These are phyloP conservation scores for Vararia minispora DNA, from an alignment of 768 basidiomycete species.

Conservation along the genomic window DNA sequence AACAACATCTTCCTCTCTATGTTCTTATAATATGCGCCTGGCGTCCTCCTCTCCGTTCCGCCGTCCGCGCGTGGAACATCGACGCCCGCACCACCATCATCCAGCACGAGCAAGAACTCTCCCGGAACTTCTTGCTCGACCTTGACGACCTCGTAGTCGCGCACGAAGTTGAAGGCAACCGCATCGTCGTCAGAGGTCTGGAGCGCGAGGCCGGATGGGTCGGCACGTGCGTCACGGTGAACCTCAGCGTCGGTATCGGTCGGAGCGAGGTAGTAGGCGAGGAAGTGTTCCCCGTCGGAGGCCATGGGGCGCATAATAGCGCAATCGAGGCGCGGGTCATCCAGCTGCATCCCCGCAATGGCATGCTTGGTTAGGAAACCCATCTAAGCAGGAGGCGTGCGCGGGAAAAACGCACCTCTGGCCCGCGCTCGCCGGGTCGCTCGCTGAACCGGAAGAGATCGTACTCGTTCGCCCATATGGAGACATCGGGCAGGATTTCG, in stretches of 20 bases:
- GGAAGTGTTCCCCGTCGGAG: slow-evolving; percentile 79
- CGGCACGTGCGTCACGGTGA: slow-evolving; percentile 44
- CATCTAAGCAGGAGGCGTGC: not conserved
- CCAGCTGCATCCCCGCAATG: slow-evolving; percentile 30
- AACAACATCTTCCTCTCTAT: slow-evolving; percentile 83
- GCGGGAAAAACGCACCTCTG: slow-evolving; percentile 40
- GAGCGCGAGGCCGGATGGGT: slow-evolving; percentile 25
- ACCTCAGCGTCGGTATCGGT: slow-evolving; percentile 62
- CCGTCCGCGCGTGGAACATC: slow-evolving; percentile 21
- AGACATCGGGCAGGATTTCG: slow-evolving; percentile 73
- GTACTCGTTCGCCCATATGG: slow-evolving; percentile 85
- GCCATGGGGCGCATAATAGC: slow-evolving; percentile 83
- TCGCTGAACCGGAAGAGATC: slow-evolving; percentile 82
- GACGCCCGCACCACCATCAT: slow-evolving; percentile 35
- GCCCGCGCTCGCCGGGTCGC: slow-evolving; percentile 65
- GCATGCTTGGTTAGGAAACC: not conserved
- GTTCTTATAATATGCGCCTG: slow-evolving; percentile 82
- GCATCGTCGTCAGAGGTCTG: slow-evolving; percentile 44
- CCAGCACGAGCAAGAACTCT: slow-evolving; percentile 69
- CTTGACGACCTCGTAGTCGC: slow-evolving; percentile 82
- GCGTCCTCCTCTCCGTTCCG: slow-evolving; percentile 18
- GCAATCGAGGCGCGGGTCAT: slow-evolving; percentile 76
- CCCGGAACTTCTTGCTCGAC: slow-evolving; percentile 81
- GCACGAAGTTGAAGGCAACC: slow-evolving; percentile 52
- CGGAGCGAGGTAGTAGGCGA: slow-evolving; percentile 78